Evolutionary conservation across 805 yeast genomes (phyloP).

Genomic region (Kluyveromyces nonfermentans): DNA sequence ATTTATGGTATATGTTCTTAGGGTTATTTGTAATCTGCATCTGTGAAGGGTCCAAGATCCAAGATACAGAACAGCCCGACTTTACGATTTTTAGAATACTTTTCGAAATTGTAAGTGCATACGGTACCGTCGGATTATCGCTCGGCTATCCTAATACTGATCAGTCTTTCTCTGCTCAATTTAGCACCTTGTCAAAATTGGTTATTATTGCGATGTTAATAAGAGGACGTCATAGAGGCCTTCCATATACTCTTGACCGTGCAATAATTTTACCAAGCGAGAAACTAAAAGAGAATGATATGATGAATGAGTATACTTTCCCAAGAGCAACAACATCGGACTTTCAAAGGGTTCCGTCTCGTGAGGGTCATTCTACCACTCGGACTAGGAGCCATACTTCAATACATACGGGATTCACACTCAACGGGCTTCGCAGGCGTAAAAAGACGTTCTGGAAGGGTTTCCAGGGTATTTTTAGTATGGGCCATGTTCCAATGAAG

Average conservation of each 20-base stretch:
- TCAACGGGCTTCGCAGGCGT: background rate
- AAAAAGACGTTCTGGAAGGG: slow-evolving; percentile 1
- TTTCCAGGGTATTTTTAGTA: background rate
- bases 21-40: slow-evolving; percentile 82
- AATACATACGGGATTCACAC: background rate
- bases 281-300: slow-evolving; percentile 52
- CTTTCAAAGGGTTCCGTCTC: background rate
- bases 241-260: slow-evolving; percentile 87
- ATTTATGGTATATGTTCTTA: slow-evolving; percentile 84
- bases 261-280: slow-evolving; percentile 82
- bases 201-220: slow-evolving; percentile 84
- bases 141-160: slow-evolving; percentile 65
- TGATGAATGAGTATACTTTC: slow-evolving; percentile 36
- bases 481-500: slow-evolving; percentile 1
- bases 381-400: background rate
- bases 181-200: slow-evolving; percentile 65
- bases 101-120: slow-evolving; percentile 89
- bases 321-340: slow-evolving; percentile 7
- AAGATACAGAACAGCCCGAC: slow-evolving; percentile 33
- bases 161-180: slow-evolving; percentile 66
- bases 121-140: slow-evolving; percentile 93
- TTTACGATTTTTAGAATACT: slow-evolving; percentile 65
- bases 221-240: slow-evolving; percentile 93
- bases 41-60: slow-evolving; percentile 63
- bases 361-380: background rate